Percentiles rank a stretch among this genome's conserved stretches.
Conservation (phyloP, 2,329 filamentous ascomycete species). For the Pseudocercospora musae region DNA sequence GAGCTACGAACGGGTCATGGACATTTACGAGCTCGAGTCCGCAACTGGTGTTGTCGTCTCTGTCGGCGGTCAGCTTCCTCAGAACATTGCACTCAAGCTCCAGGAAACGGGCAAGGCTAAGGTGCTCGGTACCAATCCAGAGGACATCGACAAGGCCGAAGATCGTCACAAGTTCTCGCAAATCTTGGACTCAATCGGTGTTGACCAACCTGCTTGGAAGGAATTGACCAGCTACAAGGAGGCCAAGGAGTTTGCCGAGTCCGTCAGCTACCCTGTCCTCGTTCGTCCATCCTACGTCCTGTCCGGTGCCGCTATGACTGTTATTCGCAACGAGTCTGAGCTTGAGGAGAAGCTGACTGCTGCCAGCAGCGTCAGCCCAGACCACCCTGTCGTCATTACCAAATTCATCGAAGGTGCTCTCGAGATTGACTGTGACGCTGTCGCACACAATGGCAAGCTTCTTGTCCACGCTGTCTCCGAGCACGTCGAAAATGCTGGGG, state of each 20-base stretch:
- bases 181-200: constrained; percentile 92
- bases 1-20: constrained; percentile 96
- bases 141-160: constrained; percentile 96
- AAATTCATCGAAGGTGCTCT: constrained; percentile 97
- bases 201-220: constrained; percentile 97
- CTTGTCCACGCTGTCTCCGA: constrained; percentile 90
- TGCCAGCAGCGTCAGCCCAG: constrained; percentile 84
- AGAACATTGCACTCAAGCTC: constrained; percentile 93
- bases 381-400: constrained; percentile 96
- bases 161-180: constrained; percentile 98
- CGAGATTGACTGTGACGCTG: constrained; percentile 95
- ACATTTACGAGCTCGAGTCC: constrained; percentile 81
- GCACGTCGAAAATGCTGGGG: constrained; percentile 94
- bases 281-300: constrained; percentile 94
- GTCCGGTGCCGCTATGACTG: constrained; percentile 97
- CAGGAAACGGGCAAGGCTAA: constrained; percentile 89
- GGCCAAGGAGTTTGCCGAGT: constrained; percentile 79
- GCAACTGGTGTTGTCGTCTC: constrained; percentile 88
- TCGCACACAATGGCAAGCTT: constrained; percentile 80
- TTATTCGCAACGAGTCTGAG: constrained; percentile 82
- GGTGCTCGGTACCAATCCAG: constrained; percentile 86
- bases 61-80: constrained; percentile 90
- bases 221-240: constrained; percentile 87
- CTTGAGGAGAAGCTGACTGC: constrained; percentile 93
- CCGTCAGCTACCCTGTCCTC: constrained; percentile 89